These are phyloP conservation scores for Ramularia endophylla DNA, from an alignment of 2,329 filamentous ascomycete species.

Conservation along the genomic window DNA sequence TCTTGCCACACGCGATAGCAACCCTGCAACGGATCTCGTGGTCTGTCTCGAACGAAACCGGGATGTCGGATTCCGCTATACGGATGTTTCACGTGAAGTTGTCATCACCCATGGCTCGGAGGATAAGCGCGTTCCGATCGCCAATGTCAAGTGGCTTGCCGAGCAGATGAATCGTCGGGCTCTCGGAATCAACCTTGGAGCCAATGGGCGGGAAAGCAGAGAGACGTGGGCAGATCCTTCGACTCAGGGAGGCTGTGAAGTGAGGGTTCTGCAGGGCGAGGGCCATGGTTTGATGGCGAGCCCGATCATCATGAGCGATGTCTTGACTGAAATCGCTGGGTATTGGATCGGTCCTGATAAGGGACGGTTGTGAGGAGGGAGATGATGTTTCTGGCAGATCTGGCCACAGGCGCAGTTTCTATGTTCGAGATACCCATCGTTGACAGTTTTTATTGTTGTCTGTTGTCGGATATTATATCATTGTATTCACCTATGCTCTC, in stretches of 20 bases:
- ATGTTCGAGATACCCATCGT: no score
- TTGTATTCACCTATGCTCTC: no score
- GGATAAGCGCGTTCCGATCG: constrained; percentile 86
- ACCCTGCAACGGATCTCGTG: constrained; percentile 87
- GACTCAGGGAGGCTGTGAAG: constrained; percentile 65
- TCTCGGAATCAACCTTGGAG: constrained; percentile 9
- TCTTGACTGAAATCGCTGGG: constrained; percentile 88
- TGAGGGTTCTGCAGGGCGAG: constrained; percentile 82
- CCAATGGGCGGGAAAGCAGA: constrained; percentile 5
- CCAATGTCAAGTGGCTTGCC: constrained; percentile 92
- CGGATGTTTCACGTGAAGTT: constrained; percentile 85
- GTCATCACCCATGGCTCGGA: constrained; percentile 91
- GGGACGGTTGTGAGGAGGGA: constrained; percentile 5
- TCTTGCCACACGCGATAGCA: constrained; percentile 80
- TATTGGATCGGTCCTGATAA: constrained; percentile 57
- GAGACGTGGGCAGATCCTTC: constrained; percentile 6
- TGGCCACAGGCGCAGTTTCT: neutral
- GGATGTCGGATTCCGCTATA: constrained; percentile 91
- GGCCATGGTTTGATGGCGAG: constrained; percentile 96
- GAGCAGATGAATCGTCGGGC: constrained; percentile 65
- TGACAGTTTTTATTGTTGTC: no score
- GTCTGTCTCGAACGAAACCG: constrained; percentile 88
- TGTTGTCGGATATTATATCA: no score
- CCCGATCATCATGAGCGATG: constrained; percentile 83
- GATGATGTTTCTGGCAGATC: no score